These are phyloP conservation scores for Chimonanthus salicifolius DNA, from an alignment of 164 flowering plant genomes.

Conservation along the genomic window DNA sequence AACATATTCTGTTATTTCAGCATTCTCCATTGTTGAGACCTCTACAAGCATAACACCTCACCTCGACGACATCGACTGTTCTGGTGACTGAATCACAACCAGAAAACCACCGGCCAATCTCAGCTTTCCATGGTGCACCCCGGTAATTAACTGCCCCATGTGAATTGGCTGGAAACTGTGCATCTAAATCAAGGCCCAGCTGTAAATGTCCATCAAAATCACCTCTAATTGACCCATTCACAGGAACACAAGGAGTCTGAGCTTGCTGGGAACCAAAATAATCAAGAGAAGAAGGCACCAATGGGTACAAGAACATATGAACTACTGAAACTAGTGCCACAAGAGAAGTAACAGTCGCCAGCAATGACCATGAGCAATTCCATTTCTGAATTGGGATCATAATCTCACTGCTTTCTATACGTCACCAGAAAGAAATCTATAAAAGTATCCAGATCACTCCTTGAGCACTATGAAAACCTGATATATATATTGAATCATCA, in stretches of 20 bases:
- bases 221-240: conserved; percentile 31
- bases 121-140: conserved; percentile 84
- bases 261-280: conserved; percentile 33
- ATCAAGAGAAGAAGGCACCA: conserved; percentile 45
- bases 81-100: conserved; percentile 53
- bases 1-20: neutral
- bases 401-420: conserved; percentile 10
- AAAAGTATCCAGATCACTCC: neutral
- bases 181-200: conserved; percentile 27
- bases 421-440: neutral
- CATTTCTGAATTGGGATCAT: conserved; percentile 45
- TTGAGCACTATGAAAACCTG: neutral
- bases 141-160: conserved; percentile 68
- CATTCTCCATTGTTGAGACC: neutral
- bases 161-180: conserved; percentile 44
- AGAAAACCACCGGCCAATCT: conserved; percentile 85
- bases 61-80: conserved; percentile 60
- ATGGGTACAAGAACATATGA: conserved; percentile 59
- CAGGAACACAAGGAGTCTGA: conserved; percentile 34
- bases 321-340: conserved; percentile 47
- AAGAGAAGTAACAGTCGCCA: conserved; percentile 45
- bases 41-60: conserved; percentile 14
- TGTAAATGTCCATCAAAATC: conserved; percentile 10
- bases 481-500: neutral
- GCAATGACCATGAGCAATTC: conserved; percentile 66